Evolutionary conservation across 2,329 filamentous ascomycete genomes (phyloP).

Genomic region (Hymenoscyphus occultus): DNA sequence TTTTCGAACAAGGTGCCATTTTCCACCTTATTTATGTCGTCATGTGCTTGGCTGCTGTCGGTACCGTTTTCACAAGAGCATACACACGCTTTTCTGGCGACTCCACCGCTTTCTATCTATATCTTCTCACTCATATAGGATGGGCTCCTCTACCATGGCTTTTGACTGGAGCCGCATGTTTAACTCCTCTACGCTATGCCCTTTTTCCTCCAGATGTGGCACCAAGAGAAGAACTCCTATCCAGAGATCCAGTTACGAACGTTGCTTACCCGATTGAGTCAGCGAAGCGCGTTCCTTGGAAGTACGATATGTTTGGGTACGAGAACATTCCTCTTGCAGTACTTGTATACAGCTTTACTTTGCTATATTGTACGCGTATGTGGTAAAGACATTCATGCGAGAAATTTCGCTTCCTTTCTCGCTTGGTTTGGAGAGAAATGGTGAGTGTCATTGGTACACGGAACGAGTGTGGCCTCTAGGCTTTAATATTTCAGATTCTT

Average conservation of each 20-base stretch:
- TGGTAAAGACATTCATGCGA: no score
- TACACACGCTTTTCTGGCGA: slow-evolving; percentile 44
- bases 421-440: no score
- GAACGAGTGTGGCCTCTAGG: no score
- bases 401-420: no score
- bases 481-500: no score
- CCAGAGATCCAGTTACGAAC: slow-evolving; percentile 52
- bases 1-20: slow-evolving; percentile 53
- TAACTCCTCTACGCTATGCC: slow-evolving; percentile 57
- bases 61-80: slow-evolving; percentile 11
- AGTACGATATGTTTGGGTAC: no score
- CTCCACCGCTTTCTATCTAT: slow-evolving; percentile 26
- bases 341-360: no score
- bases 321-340: no score
- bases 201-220: slow-evolving; percentile 58
- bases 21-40: slow-evolving; percentile 46
- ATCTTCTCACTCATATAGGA: slow-evolving; percentile 57
- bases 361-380: no score
- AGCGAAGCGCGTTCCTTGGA: no score
- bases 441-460: no score
- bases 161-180: slow-evolving; percentile 34
- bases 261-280: slow-evolving; percentile 47
- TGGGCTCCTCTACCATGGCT: slow-evolving; percentile 59
- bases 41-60: slow-evolving; percentile 39
- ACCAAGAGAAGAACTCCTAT: slow-evolving; percentile 54